A percentile compares a stretch with the other conserved stretches of the same genome.
Conservation (phyloP, 768 basidiomycete species). For the Crucibulum laeve region DNA sequence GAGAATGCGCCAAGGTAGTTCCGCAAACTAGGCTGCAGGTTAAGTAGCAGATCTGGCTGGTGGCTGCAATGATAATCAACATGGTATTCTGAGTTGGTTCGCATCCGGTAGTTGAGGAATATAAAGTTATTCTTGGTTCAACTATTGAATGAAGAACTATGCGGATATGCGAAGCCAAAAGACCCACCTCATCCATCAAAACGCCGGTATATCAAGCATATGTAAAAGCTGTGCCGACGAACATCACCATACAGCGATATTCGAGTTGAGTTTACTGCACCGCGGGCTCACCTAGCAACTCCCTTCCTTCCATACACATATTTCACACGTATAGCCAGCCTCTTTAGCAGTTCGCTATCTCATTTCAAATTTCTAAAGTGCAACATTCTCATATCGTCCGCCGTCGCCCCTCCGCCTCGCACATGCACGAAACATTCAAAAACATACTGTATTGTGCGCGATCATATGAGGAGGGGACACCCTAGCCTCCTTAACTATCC, state of each 20-base stretch:
- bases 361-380: slow-evolving; percentile 36
- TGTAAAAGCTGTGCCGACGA: slow-evolving; percentile 24
- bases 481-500: slow-evolving; percentile 22
- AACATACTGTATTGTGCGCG: slow-evolving; percentile 35
- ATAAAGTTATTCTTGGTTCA: slow-evolving; percentile 29
- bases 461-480: slow-evolving; percentile 28
- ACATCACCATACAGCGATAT: not conserved
- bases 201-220: slow-evolving; percentile 35
- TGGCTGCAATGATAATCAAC: slow-evolving; percentile 21
- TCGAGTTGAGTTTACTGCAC: not conserved
- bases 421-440: slow-evolving; percentile 33
- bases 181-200: slow-evolving; percentile 14
- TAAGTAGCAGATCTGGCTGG: slow-evolving; percentile 25
- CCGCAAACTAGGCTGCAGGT: slow-evolving; percentile 24
- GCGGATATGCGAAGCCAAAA: not conserved
- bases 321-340: slow-evolving; percentile 27
- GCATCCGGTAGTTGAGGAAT: slow-evolving; percentile 30
- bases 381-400: slow-evolving; percentile 16
- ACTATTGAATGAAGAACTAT: not conserved
- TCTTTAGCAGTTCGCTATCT: slow-evolving; percentile 30
- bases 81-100: slow-evolving; percentile 18
- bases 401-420: slow-evolving; percentile 26
- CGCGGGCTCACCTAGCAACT: slow-evolving; percentile 23
- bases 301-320: slow-evolving; percentile 25
- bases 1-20: slow-evolving; percentile 26